A percentile compares a stretch with the other conserved stretches of the same genome.
Evolutionary conservation across 176 grass and related monocot genomes (phyloP).

Genomic region (Chrysopogon serrulatus): DNA sequence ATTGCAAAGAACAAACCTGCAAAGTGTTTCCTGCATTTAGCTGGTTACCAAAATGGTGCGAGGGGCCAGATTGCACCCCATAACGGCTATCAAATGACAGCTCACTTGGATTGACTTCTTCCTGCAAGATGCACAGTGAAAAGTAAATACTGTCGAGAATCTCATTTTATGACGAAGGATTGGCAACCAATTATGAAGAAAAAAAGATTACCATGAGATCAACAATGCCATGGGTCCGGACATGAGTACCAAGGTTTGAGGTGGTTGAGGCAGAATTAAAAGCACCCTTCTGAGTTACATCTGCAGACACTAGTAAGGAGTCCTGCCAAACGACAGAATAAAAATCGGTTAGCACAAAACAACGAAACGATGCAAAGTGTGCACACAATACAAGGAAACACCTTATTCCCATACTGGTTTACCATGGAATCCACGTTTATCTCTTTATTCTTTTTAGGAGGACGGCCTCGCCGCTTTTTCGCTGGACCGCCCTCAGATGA

Average conservation of each 20-base stretch:
- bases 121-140: slow-evolving; percentile 36
- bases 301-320: slow-evolving; percentile 39
- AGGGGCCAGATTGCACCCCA: slow-evolving; percentile 44
- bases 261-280: slow-evolving; percentile 61
- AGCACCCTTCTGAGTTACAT: slow-evolving; percentile 42
- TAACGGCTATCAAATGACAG: slow-evolving; percentile 65
- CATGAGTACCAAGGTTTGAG: slow-evolving; percentile 63
- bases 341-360: slow-evolving; percentile 11
- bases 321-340: slow-evolving; percentile 30
- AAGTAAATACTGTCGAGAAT: slow-evolving; percentile 1
- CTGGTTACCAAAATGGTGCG: slow-evolving; percentile 54
- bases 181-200: not conserved
- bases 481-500: slow-evolving; percentile 46
- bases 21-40: slow-evolving; percentile 42
- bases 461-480: slow-evolving; percentile 64
- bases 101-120: slow-evolving; percentile 74
- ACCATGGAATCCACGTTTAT: slow-evolving; percentile 42
- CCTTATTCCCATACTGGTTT: slow-evolving; percentile 38
- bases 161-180: not conserved
- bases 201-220: slow-evolving; percentile 59
- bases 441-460: slow-evolving; percentile 72
- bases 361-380: not conserved
- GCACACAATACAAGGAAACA: not conserved
- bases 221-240: slow-evolving; percentile 51
- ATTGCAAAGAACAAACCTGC: slow-evolving; percentile 47